Base-by-base conservation (phyloP, 1,139 yeast genomes). In the Ashbya aceris region DNA sequence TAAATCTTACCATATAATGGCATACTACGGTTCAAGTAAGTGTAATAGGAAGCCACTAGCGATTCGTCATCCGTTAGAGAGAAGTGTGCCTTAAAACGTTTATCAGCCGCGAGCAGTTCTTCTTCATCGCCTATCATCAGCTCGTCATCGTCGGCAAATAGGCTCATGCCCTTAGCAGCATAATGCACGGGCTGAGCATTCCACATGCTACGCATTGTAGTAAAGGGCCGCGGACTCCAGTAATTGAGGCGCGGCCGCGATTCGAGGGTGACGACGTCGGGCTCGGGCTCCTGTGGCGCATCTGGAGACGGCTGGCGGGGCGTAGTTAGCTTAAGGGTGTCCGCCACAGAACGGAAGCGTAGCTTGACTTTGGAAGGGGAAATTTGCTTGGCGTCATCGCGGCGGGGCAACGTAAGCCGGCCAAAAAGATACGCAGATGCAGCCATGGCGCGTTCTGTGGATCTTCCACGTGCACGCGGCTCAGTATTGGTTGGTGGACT, bases 1-100 rank as follows among this genome's bases (percentile, higher is more conserved):
- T 86, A 86, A 2, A 89, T 56, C 56, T 84, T 84, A 2, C 97
- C 97, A 62, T 83, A 84, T 4, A 81, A 68, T 0, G 96, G 95
- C 12, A 84, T 63, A 2, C 83, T 74, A 49, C 83, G 74, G 47
- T 75, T 79, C 27, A 87, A 61, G 60, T 85, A 84, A 7, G 83
- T 73, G 54, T 76, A 80, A 55, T 84, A 89, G 1, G 86, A 71
- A 0, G 95, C 79, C 1, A 80, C 62, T 43, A 89, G 66, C 7
- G 60, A 59, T 37, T 75, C 77, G 2, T 68, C 62, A 1, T 68
- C 70, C 7, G 72, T 67, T 9, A 86, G 64, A 0, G 91, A 76
- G 54, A 89, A 89, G 54, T 80, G 83, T 1, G 65, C 58, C 43
- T 76, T 69, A 59, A 79, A 89, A 45, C 84, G 67, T 17, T 54